Percentiles rank a stretch among this genome's conserved stretches.
Evolutionary conservation across 1,139 yeast genomes (phyloP).

Genomic region (Nakaseomyces bracarensis): DNA sequence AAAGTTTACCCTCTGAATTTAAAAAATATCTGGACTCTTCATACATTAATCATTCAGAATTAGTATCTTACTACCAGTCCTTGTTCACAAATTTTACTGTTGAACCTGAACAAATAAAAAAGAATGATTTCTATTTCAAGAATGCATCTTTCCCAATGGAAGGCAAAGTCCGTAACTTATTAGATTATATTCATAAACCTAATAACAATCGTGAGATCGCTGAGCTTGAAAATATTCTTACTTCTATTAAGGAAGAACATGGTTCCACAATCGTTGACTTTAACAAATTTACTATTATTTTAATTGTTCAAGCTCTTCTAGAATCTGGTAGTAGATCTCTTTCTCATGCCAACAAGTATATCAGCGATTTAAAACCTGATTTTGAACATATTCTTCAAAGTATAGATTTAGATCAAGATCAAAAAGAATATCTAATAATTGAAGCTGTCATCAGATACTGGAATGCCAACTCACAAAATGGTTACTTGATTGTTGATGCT

Average conservation of each 20-base stretch:
- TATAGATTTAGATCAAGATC: slow-evolving; percentile 27
- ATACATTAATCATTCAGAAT: slow-evolving; percentile 34
- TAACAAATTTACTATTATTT: slow-evolving; percentile 45
- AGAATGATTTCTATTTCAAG: slow-evolving; percentile 30
- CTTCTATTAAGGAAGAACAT: slow-evolving; percentile 31
- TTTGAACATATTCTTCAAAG: slow-evolving; percentile 43
- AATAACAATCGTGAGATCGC: slow-evolving; percentile 27
- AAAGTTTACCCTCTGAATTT: slow-evolving; percentile 71
- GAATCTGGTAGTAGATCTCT: slow-evolving; percentile 84
- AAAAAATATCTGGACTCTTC: slow-evolving; percentile 52
- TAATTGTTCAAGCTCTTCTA: slow-evolving; percentile 65
- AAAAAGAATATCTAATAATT: slow-evolving; percentile 41
- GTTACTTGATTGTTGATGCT: slow-evolving; percentile 60
- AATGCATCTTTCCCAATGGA: slow-evolving; percentile 32
- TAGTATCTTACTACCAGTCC: slow-evolving; percentile 33
- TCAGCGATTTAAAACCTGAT: slow-evolving; percentile 48
- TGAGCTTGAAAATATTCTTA: slow-evolving; percentile 32
- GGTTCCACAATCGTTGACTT: slow-evolving; percentile 32
- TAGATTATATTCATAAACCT: slow-evolving; percentile 34
- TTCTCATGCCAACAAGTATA: slow-evolving; percentile 71
- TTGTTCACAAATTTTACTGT: slow-evolving; percentile 26
- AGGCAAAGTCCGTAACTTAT: slow-evolving; percentile 28
- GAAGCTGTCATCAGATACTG: slow-evolving; percentile 68
- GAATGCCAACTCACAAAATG: slow-evolving; percentile 77
- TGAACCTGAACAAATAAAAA: slow-evolving; percentile 22